phyloP scores from a whole-genome alignment of 2,329 filamentous ascomycete genomes.

The Coniosporium tulheliwenetii region DNA sequence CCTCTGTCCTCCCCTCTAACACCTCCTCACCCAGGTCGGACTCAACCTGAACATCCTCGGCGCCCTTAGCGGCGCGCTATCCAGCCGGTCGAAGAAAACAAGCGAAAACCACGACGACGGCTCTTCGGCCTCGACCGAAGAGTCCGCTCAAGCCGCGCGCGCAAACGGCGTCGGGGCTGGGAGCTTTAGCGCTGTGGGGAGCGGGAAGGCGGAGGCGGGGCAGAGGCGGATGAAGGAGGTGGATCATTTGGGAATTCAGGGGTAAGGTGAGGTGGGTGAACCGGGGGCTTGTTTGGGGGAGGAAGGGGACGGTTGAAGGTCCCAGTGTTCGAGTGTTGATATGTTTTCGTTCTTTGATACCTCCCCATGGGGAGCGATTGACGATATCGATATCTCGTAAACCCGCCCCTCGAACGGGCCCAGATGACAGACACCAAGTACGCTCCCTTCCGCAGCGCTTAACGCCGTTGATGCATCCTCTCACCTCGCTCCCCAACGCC shows the following conservation, averaged over 20 bases:
- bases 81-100: constrained; percentile 15
- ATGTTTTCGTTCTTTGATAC: neutral
- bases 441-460: neutral
- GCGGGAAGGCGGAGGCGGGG: constrained; percentile 5
- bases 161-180: constrained; percentile 11
- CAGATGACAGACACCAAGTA: neutral
- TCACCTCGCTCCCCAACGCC: neutral
- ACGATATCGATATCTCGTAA: neutral
- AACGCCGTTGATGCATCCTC: neutral
- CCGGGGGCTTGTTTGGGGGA: no score
- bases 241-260: neutral
- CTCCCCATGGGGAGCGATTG: neutral
- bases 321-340: neutral
- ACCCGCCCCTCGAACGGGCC: neutral
- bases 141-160: constrained; percentile 8
- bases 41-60: constrained; percentile 21
- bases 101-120: constrained; percentile 10
- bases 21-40: constrained; percentile 12
- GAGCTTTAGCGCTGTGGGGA: constrained; percentile 4
- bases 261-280: neutral
- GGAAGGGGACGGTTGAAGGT: no score
- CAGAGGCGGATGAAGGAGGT: neutral
- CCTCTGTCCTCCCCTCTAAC: no score
- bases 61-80: constrained; percentile 17
- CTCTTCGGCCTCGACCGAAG: constrained; percentile 13